These are phyloP conservation scores for Lactifluus volemus DNA, from an alignment of 768 basidiomycete species.

Conservation along the genomic window DNA sequence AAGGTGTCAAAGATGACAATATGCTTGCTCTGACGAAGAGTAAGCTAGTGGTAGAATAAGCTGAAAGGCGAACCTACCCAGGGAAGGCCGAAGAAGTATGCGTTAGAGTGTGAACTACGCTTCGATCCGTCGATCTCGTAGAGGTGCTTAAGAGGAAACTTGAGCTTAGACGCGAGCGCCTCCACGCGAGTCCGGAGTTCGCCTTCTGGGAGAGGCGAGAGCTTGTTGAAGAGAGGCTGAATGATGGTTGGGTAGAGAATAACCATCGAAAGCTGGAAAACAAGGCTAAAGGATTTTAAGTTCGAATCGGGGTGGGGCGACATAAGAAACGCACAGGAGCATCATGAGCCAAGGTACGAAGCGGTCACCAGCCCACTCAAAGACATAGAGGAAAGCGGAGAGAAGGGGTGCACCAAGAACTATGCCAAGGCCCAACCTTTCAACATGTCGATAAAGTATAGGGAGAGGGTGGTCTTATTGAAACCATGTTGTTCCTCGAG, in stretches of 20 bases:
- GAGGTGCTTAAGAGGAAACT: conserved; percentile 89
- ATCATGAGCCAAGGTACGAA: conserved; percentile 93
- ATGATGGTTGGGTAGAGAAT: conserved; percentile 79
- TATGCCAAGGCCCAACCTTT: conserved; percentile 71
- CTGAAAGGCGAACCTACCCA: conserved; percentile 45
- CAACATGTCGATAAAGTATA: conserved; percentile 73
- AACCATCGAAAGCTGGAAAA: conserved; percentile 79
- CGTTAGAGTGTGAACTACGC: conserved; percentile 90
- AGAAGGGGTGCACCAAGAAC: conserved; percentile 79
- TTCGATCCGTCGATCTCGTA: conserved; percentile 98
- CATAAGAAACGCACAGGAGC: conserved; percentile 57
- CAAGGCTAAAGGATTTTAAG: conserved; percentile 40
- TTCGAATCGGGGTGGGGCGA: neutral
- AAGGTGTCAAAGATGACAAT: conserved; percentile 97
- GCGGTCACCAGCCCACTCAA: conserved; percentile 87
- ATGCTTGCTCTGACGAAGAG: conserved; percentile 66
- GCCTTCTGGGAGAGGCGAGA: conserved; percentile 74
- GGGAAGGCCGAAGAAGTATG: conserved; percentile 97
- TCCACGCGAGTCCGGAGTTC: conserved; percentile 76
- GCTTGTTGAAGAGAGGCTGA: conserved; percentile 95
- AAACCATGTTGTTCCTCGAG: conserved; percentile 94
- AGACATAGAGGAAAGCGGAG: conserved; percentile 78
- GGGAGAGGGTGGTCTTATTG: conserved; percentile 79
- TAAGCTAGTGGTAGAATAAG: neutral
- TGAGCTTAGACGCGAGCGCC: conserved; percentile 64